phyloP scores from a whole-genome alignment of 2,329 filamentous ascomycete genomes.

The Alternaria sp. region DNA sequence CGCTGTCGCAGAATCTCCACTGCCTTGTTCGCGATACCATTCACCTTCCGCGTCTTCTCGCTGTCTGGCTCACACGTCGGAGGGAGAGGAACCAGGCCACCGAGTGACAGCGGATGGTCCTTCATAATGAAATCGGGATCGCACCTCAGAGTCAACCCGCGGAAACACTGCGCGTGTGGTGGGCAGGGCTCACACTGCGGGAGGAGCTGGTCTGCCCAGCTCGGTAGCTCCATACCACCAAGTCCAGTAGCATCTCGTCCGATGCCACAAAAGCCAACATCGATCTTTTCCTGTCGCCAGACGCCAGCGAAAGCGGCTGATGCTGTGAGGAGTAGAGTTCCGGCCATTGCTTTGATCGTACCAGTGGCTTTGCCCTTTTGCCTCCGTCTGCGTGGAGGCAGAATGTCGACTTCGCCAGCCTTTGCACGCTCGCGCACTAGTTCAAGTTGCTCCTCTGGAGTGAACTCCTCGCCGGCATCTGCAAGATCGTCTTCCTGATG shows the following conservation, averaged over 20 bases:
- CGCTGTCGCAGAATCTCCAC: conserved; percentile 85
- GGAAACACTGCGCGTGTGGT: conserved; percentile 85
- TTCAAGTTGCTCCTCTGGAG: conserved; percentile 82
- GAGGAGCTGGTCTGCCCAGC: conserved; percentile 72
- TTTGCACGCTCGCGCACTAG: conserved; percentile 72
- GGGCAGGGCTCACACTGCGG: conserved; percentile 92
- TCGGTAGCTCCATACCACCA: conserved; percentile 71
- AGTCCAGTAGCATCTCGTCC: conserved; percentile 66
- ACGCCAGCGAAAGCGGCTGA: conserved; percentile 76
- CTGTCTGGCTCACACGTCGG: conserved; percentile 95
- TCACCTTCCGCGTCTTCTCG: conserved; percentile 85
- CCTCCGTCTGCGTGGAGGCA: conserved; percentile 46
- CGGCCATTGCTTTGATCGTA: conserved; percentile 69
- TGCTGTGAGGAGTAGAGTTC: conserved; percentile 73
- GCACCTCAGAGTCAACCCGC: conserved; percentile 77
- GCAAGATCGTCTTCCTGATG: conserved; percentile 54
- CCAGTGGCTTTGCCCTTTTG: conserved; percentile 50
- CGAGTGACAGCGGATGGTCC: conserved; percentile 81
- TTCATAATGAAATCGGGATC: conserved; percentile 87
- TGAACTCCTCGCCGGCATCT: conserved; percentile 89
- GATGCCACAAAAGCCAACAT: conserved; percentile 91
- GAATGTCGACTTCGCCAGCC: conserved; percentile 60
- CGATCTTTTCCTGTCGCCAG: conserved; percentile 95
- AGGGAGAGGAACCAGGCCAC: conserved; percentile 80
- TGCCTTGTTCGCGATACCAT: conserved; percentile 84